These are phyloP conservation scores for Colletotrichum magnum DNA, from an alignment of 2,329 filamentous ascomycete species.

Conservation along the genomic window DNA sequence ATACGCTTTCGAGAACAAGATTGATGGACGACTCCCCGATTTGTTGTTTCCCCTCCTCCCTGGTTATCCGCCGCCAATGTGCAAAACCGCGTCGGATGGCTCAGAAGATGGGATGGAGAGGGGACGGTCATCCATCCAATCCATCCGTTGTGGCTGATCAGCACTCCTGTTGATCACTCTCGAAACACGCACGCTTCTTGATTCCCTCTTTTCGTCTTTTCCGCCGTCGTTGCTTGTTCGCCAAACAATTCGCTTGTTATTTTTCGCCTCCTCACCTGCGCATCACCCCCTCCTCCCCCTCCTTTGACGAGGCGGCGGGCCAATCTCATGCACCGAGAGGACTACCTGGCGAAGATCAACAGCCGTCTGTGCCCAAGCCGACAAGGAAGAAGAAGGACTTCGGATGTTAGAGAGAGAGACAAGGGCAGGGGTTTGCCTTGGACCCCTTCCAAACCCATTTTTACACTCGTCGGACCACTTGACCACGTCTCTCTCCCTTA, in stretches of 20 bases:
- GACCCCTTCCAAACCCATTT: constrained; percentile 6
- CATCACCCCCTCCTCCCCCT: constrained; percentile 7
- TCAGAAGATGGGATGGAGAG: neutral
- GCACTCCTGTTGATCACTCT: constrained; percentile 29
- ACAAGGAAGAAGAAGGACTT: neutral
- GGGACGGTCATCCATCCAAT: neutral
- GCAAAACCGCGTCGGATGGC: too few species aligned
- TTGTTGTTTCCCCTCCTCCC: neutral
- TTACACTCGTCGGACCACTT: neutral
- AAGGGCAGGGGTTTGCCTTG: constrained; percentile 7
- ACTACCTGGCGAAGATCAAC: constrained; percentile 1
- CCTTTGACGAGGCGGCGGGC: neutral
- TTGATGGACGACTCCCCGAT: neutral
- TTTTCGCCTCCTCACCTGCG: neutral
- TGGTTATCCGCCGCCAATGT: neutral
- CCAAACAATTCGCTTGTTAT: neutral
- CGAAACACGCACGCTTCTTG: constrained; percentile 11
- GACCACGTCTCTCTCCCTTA: constrained; percentile 1
- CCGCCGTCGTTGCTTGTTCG: neutral
- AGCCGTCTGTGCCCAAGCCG: neutral
- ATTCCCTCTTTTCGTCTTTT: neutral
- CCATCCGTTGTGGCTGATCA: constrained; percentile 26
- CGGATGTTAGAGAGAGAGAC: constrained; percentile 18
- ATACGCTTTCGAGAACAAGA: neutral
- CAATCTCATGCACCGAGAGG: neutral